A percentile compares a stretch with the other conserved stretches of the same genome.
Conservation (phyloP, 441 rosid genomes). For the Melastoma candidum region DNA sequence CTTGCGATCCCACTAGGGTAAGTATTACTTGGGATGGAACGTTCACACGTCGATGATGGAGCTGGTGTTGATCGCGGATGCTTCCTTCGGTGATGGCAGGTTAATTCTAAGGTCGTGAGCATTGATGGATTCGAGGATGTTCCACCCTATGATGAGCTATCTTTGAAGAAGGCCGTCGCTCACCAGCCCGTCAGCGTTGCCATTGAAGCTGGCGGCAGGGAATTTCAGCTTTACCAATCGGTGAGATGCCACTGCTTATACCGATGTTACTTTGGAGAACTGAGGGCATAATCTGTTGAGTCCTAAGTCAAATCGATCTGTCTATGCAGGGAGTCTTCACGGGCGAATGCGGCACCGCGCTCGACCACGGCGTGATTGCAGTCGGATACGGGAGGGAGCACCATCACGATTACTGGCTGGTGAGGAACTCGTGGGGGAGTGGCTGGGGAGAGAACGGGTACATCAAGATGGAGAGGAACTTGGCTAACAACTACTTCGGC, state of each 20-base stretch:
- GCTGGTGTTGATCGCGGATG: neutral
- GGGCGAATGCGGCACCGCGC: slow-evolving; percentile 38
- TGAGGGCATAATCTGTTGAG: neutral
- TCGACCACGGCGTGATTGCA: slow-evolving; percentile 52
- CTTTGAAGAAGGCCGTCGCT: slow-evolving; percentile 11
- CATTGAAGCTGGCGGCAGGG: slow-evolving; percentile 14
- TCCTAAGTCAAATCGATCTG: neutral
- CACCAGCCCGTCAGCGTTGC: slow-evolving; percentile 12
- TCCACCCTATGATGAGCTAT: slow-evolving; percentile 8
- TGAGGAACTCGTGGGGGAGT: slow-evolving; percentile 61
- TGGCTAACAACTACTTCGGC: slow-evolving; percentile 24
- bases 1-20: slow-evolving; percentile 10
- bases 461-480: slow-evolving; percentile 46
- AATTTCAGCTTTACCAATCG: slow-evolving; percentile 12
- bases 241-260: neutral
- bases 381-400: slow-evolving; percentile 58
- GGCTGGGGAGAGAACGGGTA: slow-evolving; percentile 63
- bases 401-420: slow-evolving; percentile 53
- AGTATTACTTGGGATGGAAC: neutral
- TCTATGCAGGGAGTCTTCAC: slow-evolving; percentile 46
- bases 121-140: slow-evolving; percentile 13
- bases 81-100: slow-evolving; percentile 3
- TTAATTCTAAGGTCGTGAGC: slow-evolving; percentile 13
- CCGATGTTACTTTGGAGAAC: neutral
- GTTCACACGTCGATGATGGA: neutral